Conservation (phyloP, 2,329 filamentous ascomycete species). For the Sporothrix dimorphospora region DNA sequence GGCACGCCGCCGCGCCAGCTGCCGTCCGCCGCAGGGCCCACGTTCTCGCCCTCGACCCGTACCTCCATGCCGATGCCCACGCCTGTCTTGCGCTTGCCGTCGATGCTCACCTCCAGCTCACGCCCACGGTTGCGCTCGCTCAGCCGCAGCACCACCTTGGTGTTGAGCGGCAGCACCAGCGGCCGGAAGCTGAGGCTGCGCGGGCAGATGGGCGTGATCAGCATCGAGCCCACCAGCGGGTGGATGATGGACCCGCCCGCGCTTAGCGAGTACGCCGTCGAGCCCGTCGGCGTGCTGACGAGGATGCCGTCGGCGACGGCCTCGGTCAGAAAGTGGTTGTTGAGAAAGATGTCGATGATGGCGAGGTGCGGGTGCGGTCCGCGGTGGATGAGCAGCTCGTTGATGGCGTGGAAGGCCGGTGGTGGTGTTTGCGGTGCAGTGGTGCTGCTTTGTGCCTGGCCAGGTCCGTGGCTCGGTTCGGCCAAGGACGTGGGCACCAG, state of each 20-base stretch:
- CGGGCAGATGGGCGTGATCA: slow-evolving; percentile 93
- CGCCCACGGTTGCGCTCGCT: slow-evolving; percentile 78
- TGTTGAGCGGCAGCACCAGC: slow-evolving; percentile 83
- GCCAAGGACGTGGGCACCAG: slow-evolving; percentile 50
- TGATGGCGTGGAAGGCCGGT: slow-evolving; percentile 72
- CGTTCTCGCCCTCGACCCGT: slow-evolving; percentile 82
- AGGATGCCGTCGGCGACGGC: slow-evolving; percentile 95
- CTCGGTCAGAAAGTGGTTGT: slow-evolving; percentile 86
- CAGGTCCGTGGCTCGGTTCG: slow-evolving; percentile 10
- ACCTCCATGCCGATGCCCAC: slow-evolving; percentile 81
- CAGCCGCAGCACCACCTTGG: slow-evolving; percentile 78
- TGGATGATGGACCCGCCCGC: slow-evolving; percentile 93
- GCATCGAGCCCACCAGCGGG: slow-evolving; percentile 82
- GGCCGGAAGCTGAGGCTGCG: slow-evolving; percentile 91
- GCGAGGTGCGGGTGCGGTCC: slow-evolving; percentile 88
- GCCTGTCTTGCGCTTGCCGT: slow-evolving; percentile 70
- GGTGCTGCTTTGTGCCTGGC: background rate
- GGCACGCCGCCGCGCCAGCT: slow-evolving; percentile 80
- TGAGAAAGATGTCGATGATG: slow-evolving; percentile 88
- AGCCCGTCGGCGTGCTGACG: slow-evolving; percentile 90
- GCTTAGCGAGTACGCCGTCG: slow-evolving; percentile 93
- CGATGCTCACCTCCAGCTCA: slow-evolving; percentile 78
- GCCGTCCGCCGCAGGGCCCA: slow-evolving; percentile 54
- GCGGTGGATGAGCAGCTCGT: slow-evolving; percentile 92
- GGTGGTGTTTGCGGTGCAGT: slow-evolving; percentile 31